Evolutionary conservation across 2,329 filamentous ascomycete genomes (phyloP), one percentile per base, ranked within the genome.

Genomic region (Phaeosphaeria sp.): DNA sequence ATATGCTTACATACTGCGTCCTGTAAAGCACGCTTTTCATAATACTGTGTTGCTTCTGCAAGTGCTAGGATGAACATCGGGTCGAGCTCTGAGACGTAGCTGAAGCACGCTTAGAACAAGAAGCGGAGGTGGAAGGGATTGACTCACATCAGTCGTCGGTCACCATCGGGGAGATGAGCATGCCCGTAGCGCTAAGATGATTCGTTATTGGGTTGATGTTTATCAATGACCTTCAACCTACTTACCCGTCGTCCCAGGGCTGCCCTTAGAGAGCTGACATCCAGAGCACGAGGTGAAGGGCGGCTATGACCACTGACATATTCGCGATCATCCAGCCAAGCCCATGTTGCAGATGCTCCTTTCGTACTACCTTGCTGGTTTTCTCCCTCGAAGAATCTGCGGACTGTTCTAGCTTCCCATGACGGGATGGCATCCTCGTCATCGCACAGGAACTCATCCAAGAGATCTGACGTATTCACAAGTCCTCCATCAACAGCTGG

Each of bases 71-170:
- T 20, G 21, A 57, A 52, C 5, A n/a, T 17, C 13, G 48, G 48
- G 7, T 51, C 57, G 6, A 58, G 41, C 18, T 44, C 41, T 1
- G 58, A 47, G 13, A 57, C 46, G n/a, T 20, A 46, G 21, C n/a
- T 46, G 9, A 6, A 20, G 21, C 21, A 17, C 3, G 7, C 27
- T 30, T 27, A 27, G 21, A 9, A 7, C 39, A 41, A 5, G 3
- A n/a, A 39, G 20, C 7, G 41, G 23, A 39, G 22, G 9, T 25
- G 21, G 15, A 17, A 41, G 21, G 18, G 15, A 5, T 2, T 17
- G 22, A 48, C 56, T 46, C 39, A 62, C 57, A 63, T 56, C 22
- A 60, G 25, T 7, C 60, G 51, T 1, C 47, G 54, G 43, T 58
- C 57, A 42, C 49, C 57, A 49, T 60, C 36, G 20, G 25, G 27